These are phyloP conservation scores for Fusarium compactum DNA, from an alignment of 2,329 filamentous ascomycete species.

Conservation along the genomic window DNA sequence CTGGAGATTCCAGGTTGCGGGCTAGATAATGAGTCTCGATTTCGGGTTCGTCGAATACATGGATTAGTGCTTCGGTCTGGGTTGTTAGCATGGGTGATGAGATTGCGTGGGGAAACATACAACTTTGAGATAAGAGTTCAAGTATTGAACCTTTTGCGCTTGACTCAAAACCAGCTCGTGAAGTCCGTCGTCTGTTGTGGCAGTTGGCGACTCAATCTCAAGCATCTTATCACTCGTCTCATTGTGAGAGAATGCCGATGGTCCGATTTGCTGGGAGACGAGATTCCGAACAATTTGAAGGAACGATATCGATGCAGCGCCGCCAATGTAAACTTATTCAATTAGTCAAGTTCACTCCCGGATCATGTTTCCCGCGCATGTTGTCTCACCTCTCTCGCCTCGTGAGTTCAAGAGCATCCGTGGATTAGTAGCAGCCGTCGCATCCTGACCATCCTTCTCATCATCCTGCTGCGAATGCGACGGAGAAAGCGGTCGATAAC, in stretches of 20 bases:
- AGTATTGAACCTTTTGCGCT: conserved; percentile 15
- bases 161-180: neutral
- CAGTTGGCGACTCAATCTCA: conserved; percentile 41
- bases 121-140: conserved; percentile 34
- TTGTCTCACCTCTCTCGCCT: conserved; percentile 61
- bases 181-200: neutral
- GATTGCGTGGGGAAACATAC: neutral
- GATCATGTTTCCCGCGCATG: neutral
- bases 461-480: conserved; percentile 48
- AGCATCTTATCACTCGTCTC: conserved; percentile 47
- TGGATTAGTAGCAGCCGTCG: conserved; percentile 34
- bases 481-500: conserved; percentile 47
- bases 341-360: neutral
- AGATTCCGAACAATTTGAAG: conserved; percentile 55
- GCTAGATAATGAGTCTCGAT: conserved; percentile 41
- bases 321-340: conserved; percentile 60
- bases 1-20: neutral
- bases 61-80: conserved; percentile 53
- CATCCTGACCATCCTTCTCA: conserved; percentile 30
- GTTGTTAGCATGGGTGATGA: accelerated
- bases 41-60: conserved; percentile 50
- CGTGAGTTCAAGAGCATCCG: conserved; percentile 65
- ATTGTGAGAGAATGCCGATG: conserved; percentile 46
- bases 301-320: conserved; percentile 67
- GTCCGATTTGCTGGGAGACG: conserved; percentile 45